Evolutionary conservation across 495 filamentous ascomycete species (phyloP), one percentile per base, ranked within the genome.

Genomic region (Penicillium mononematosum): DNA sequence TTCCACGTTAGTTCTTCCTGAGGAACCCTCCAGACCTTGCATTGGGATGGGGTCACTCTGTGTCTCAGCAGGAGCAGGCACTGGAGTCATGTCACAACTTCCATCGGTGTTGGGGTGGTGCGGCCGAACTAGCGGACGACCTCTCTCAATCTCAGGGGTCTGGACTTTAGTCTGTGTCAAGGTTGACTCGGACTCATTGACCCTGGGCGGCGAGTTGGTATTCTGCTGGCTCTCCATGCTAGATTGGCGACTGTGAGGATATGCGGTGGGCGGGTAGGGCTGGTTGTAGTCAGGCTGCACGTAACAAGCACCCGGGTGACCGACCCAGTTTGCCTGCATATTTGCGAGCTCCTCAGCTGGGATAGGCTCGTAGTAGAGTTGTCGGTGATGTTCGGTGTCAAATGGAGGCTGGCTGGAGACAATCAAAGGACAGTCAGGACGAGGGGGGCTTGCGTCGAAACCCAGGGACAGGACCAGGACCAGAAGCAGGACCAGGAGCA

Each of bases 291-390:
- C 38, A 32, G 16, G 50, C n/a, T 53, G 50, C 25, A 53, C 31
- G 27, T 22, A 53, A 22, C 9, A 41, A 19, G 38, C 10, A 14
- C 17, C 20, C 3, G 50, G 16, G 12, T 17, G 14, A 22, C 36
- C 50, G 4, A 19, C 11, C 50, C 50, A 53, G 16, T 3, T 17
- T 12, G 36, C 2, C 34, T 41, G 38, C n/a, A 27, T 31, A 22
- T 27, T 27, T 1, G 2, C 3, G 9, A 25, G 10, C 1, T 43
- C 7, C 2, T 42, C 9, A 14, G 32, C 5, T 6, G 45, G 20
- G 2, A 4, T 43, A 10, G 25, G 58, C 50, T 36, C 57, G 41
- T 52, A 53, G 59, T 56, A 54, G 56, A 17, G 22, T 32, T 39
- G 19, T 7, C 12, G 12, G 39, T 58, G 49, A 1, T 24, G 25